These are phyloP conservation scores for Pilasporangium apinafurcum DNA, from an alignment of 352 stramenopile species.

Conservation along the genomic window DNA sequence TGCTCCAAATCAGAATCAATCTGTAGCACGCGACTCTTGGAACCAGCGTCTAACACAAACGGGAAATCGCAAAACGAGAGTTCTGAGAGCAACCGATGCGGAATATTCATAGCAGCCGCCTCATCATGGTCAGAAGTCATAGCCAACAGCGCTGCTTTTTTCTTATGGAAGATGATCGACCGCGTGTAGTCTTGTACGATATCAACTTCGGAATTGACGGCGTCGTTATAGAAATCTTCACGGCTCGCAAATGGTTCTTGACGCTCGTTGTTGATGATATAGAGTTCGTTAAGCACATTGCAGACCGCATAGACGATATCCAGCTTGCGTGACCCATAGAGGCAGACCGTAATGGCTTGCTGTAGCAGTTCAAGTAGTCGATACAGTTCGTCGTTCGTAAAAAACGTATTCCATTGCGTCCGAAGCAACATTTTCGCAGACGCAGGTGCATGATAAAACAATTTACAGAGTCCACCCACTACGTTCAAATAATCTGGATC, in stretches of 20 bases:
- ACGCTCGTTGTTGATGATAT: conserved; percentile 48
- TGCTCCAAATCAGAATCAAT: conserved; percentile 76
- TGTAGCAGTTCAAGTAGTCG: conserved; percentile 66
- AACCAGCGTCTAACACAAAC: conserved; percentile 72
- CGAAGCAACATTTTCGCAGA: conserved; percentile 47
- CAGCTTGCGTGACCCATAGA: conserved; percentile 66
- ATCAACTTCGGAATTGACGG: conserved; percentile 77
- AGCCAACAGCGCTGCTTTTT: conserved; percentile 17
- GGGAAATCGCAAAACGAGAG: conserved; percentile 81
- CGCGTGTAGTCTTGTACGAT: conserved; percentile 70
- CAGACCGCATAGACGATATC: conserved; percentile 73
- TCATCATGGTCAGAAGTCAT: conserved; percentile 9
- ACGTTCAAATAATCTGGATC: conserved; percentile 73
- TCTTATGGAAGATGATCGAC: conserved; percentile 71
- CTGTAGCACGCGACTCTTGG: conserved; percentile 72
- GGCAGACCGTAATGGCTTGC: conserved; percentile 67
- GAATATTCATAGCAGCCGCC: conserved; percentile 14
- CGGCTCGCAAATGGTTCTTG: conserved; percentile 45
- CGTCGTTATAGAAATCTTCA: conserved; percentile 80
- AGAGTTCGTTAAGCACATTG: conserved; percentile 55
- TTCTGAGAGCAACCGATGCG: conserved; percentile 59
- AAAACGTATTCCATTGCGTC: conserved; percentile 45
- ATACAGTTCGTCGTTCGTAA: conserved; percentile 51
- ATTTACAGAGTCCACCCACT: conserved; percentile 53
- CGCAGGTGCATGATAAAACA: conserved; percentile 56